Percentiles rank a stretch among this genome's conserved stretches.
These are phyloP conservation scores for Ophidiomyces ophidiicola DNA, from an alignment of 2,329 filamentous ascomycete species.

Conservation along the genomic window DNA sequence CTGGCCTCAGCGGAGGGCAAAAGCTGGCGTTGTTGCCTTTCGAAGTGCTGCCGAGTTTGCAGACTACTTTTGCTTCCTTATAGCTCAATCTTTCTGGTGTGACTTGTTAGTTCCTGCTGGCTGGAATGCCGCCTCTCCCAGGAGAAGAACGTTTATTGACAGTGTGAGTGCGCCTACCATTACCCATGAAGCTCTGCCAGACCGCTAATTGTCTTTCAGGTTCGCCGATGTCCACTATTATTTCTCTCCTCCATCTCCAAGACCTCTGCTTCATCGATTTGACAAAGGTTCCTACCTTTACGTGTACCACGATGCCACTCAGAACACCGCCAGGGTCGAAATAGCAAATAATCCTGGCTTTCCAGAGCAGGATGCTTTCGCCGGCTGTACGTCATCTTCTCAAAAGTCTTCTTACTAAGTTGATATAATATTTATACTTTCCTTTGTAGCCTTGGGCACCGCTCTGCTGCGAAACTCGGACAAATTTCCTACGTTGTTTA, in stretches of 20 bases:
- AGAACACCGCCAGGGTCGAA: conserved; percentile 45
- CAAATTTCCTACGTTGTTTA: conserved; percentile 49
- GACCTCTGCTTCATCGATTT: conserved; percentile 50
- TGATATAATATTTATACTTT: conserved; percentile 1
- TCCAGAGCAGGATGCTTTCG: conserved; percentile 52
- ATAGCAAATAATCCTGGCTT: conserved; percentile 53
- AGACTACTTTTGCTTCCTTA: not conserved
- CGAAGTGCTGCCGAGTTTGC: not conserved
- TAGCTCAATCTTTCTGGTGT: not conserved
- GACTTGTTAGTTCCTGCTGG: no score
- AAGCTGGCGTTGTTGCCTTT: not conserved
- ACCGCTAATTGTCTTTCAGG: conserved; percentile 28
- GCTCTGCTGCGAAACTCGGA: conserved; percentile 45
- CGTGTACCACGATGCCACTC: conserved; percentile 46
- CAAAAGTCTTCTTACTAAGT: not conserved
- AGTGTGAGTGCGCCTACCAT: conserved; percentile 27
- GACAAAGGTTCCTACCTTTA: conserved; percentile 54
- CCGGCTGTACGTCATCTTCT: conserved; percentile 38
- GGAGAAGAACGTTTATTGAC: conserved; percentile 38
- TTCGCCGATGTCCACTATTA: conserved; percentile 55
- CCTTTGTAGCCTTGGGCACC: conserved; percentile 36
- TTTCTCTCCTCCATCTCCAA: conserved; percentile 44
- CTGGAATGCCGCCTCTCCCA: conserved; percentile 34
- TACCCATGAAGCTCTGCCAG: conserved; percentile 2
- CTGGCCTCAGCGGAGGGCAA: not conserved